Percentiles rank a stretch among this genome's conserved stretches.
Evolutionary conservation across 164 flowering plant species (phyloP).

Genomic region (Aristolochia contorta): DNA sequence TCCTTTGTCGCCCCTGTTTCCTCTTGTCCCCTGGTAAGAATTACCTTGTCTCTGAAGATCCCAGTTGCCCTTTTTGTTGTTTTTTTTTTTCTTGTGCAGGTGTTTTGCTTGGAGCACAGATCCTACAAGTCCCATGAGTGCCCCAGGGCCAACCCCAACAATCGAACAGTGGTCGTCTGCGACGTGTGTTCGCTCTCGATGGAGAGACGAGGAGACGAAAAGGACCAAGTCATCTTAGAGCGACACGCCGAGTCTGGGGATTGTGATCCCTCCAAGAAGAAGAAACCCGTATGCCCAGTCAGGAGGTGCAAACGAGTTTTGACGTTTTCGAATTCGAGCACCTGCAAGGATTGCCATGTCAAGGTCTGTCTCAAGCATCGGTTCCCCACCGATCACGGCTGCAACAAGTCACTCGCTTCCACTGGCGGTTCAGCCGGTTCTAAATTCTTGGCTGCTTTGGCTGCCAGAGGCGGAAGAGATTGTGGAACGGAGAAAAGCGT

Average conservation of each 20-base stretch:
- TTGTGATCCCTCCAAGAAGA: constrained; percentile 76
- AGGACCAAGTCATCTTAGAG: constrained; percentile 30
- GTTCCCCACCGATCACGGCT: constrained; percentile 71
- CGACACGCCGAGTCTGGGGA: constrained; percentile 53
- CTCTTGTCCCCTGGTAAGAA: too few species aligned
- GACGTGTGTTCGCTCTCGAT: constrained; percentile 57
- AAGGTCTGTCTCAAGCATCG: constrained; percentile 77
- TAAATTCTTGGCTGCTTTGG: constrained; percentile 51
- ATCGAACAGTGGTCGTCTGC: constrained; percentile 68
- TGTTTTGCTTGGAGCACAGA: constrained; percentile 75
- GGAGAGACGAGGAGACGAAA: constrained; percentile 46
- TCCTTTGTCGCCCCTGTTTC: too few species aligned
- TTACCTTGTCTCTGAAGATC: not conserved
- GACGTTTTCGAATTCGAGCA: constrained; percentile 57
- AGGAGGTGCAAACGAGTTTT: constrained; percentile 54
- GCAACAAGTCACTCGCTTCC: constrained; percentile 19
- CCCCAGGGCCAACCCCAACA: constrained; percentile 43
- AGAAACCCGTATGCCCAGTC: constrained; percentile 64
- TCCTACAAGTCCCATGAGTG: constrained; percentile 66
- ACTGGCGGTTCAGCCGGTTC: constrained; percentile 14
- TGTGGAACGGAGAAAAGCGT: constrained; percentile 22
- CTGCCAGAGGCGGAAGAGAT: constrained; percentile 33
- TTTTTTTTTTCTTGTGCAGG: constrained; percentile 21
- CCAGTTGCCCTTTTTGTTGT: not conserved
- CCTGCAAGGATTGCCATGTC: constrained; percentile 52